phyloP scores from a whole-genome alignment of 352 stramenopile species.

The Pythium aquatile region DNA sequence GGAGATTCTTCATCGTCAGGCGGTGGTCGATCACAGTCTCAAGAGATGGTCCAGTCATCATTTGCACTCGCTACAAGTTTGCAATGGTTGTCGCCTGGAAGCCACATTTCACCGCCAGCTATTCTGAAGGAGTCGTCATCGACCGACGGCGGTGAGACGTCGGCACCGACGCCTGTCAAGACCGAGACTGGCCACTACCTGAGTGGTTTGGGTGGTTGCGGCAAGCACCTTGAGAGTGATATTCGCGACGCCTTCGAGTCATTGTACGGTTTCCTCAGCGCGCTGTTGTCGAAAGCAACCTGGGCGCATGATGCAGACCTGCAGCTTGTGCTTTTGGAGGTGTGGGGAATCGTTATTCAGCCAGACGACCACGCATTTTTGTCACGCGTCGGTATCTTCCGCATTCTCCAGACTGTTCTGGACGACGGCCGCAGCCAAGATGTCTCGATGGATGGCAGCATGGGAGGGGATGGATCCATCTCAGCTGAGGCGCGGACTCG shows the following conservation, averaged over 20 bases:
- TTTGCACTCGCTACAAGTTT: conserved; percentile 64
- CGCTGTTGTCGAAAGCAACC: conserved; percentile 77
- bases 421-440: conserved; percentile 63
- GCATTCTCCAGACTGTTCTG: conserved; percentile 87
- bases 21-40: conserved; percentile 22
- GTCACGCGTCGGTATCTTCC: conserved; percentile 87
- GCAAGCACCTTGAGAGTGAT: conserved; percentile 74
- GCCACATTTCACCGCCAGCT: conserved; percentile 1
- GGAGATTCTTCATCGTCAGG: conserved; percentile 36
- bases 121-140: conserved; percentile 18
- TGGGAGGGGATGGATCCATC: conserved; percentile 8
- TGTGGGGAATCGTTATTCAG: conserved; percentile 87
- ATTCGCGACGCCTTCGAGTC: conserved; percentile 81
- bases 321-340: conserved; percentile 78
- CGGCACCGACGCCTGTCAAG: neutral
- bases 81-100: conserved; percentile 71
- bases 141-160: conserved; percentile 14
- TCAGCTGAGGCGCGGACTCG: conserved; percentile 42
- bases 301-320: conserved; percentile 79
- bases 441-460: conserved; percentile 3
- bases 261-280: conserved; percentile 78
- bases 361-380: conserved; percentile 89
- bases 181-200: conserved; percentile 59
- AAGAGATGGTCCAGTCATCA: conserved; percentile 69
- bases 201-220: conserved; percentile 73